phyloP scores from a whole-genome alignment of 352 stramenopile species.

The Phytophthora pini region DNA sequence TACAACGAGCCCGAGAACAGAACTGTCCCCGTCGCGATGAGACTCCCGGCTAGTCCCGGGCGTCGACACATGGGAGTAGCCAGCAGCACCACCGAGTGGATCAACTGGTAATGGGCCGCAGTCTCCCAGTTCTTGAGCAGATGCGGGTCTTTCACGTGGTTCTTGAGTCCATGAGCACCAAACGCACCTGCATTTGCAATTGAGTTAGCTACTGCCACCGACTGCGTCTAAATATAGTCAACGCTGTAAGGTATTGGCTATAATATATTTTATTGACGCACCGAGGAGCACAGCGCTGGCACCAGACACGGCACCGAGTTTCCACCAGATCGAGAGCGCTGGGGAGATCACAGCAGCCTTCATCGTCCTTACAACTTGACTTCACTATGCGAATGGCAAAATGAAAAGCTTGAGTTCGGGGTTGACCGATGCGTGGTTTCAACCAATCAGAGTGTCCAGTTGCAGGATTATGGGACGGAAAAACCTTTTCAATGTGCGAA shows the following conservation, averaged over 20 bases:
- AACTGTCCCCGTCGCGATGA: constrained; percentile 68
- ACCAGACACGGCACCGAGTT: constrained; percentile 73
- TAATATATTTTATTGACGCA: constrained; percentile 16
- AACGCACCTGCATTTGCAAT: constrained; percentile 62
- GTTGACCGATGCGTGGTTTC: constrained; percentile 15
- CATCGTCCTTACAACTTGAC: constrained; percentile 24
- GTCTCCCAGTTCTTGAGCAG: constrained; percentile 90
- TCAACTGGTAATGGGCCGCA: constrained; percentile 79
- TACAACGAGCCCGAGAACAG: constrained; percentile 87
- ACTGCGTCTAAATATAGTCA: constrained; percentile 3
- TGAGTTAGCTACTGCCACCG: constrained; percentile 6
- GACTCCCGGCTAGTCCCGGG: constrained; percentile 57
- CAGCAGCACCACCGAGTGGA: constrained; percentile 80
- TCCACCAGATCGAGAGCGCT: constrained; percentile 81
- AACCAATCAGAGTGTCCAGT: constrained; percentile 17
- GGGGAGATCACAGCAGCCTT: constrained; percentile 69
- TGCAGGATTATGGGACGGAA: constrained; percentile 24
- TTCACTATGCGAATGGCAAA: constrained; percentile 21
- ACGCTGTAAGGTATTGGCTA: no score
- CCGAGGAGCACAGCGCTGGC: constrained; percentile 67
- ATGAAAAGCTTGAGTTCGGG: constrained; percentile 9
- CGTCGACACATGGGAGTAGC: constrained; percentile 69
- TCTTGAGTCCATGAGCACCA: constrained; percentile 76
- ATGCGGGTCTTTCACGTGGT: constrained; percentile 71
- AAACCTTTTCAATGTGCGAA: constrained; percentile 5